Base-by-base conservation (phyloP, 257 asterid species). In the Solanum raphanifolium region DNA sequence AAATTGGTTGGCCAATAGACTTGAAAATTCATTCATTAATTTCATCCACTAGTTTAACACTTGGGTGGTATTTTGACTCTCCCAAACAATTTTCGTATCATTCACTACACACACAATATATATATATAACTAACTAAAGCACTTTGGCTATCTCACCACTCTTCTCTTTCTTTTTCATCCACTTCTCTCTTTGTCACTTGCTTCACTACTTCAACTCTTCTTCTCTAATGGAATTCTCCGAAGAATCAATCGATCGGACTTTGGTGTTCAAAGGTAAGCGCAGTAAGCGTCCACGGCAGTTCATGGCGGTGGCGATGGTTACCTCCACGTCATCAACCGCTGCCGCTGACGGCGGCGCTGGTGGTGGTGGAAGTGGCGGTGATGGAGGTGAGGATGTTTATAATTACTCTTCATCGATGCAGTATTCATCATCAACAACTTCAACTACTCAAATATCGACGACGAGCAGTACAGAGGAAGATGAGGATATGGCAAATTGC, bases 401-500 rank as follows among this genome's bases (percentile, higher is more conserved):
- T 36, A 46, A 81, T 27, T 39, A 89, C 76, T 66, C n/a, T 16
- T 86, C 89, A 3, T 34, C 86, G 23, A n/a, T 89, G 66, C 86
- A 92, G 10, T 86, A 89, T 58, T 90, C 92, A 27, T 90, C 92
- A n/a, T 82, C 92, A 32, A 66, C 94, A 72, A 91, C 92, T 62
- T 91, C 91, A 0, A 89, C 91, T 1, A 93, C 92, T 39, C 93
- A 89, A n/a, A 91, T 88, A 65, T 91, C 93, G 18, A 89, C 92
- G 13, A 89, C 92, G 12, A 82, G 83, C 34, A 66, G 90, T 25
- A 90, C 94, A 0, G 94, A 91, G 71, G 93, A 95, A 72, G 98
- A 96, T 66, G 93, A 95, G 83, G 99, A 96, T 88, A 91, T 96
- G 94, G 99, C 99, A 86, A 94, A 95, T 86, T 96, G 98, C 66